Evolutionary conservation across 192 early-diverging fungal genomes (phyloP).

Genomic region (Backusella mclennaniae): DNA sequence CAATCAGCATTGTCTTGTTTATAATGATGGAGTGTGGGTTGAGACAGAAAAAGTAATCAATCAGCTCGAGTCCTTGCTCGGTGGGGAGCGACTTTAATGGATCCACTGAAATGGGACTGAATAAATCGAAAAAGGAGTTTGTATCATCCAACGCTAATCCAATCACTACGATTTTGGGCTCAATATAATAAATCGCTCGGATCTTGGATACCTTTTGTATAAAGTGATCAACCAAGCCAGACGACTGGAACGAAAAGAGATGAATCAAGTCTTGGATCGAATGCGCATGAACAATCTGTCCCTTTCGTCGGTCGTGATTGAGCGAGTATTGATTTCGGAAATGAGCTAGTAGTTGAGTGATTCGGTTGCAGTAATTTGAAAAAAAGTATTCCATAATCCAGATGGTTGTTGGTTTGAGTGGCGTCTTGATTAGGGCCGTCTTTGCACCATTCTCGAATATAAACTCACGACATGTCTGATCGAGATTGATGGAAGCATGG

Average conservation of each 20-base stretch:
- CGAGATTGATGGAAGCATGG: background rate
- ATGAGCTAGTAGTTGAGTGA: background rate
- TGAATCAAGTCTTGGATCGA: background rate
- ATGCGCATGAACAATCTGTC: background rate
- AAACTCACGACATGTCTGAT: slow-evolving; percentile 17
- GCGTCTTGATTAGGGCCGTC: background rate
- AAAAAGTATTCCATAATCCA: background rate
- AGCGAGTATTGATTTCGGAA: background rate
- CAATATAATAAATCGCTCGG: background rate
- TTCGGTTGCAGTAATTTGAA: background rate
- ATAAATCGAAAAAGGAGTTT: background rate
- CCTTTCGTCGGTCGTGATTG: background rate
- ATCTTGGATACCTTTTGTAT: background rate
- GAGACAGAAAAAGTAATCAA: slow-evolving; percentile 26
- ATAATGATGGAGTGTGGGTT: slow-evolving; percentile 19
- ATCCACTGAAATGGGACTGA: background rate
- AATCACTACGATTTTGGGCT: background rate
- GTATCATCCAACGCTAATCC: background rate
- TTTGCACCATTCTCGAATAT: slow-evolving; percentile 25
- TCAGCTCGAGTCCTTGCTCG: slow-evolving; percentile 19
- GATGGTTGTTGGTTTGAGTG: background rate
- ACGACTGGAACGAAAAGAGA: background rate
- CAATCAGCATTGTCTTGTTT: slow-evolving; percentile 28
- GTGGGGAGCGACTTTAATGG: slow-evolving; percentile 16
- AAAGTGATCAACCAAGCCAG: background rate